phyloP scores from a whole-genome alignment of 2,329 filamentous ascomycete species.

The Didymella sp. region DNA sequence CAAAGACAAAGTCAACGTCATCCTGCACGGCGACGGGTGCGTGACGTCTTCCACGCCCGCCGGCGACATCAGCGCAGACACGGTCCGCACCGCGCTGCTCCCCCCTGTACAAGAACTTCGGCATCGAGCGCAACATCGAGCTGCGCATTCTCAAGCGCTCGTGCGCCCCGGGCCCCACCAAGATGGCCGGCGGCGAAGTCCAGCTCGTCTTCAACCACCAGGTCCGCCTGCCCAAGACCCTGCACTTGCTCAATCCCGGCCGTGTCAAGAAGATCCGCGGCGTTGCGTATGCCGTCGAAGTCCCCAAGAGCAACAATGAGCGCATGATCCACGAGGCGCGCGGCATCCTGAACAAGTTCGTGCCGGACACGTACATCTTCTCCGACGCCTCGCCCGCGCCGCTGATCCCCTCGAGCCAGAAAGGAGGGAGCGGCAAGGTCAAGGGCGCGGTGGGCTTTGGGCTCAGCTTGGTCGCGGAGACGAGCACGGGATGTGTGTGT shows the following conservation, averaged over 20 bases:
- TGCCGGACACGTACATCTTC: slow-evolving; percentile 89
- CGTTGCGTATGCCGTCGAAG: slow-evolving; percentile 91
- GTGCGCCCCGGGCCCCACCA: slow-evolving; percentile 70
- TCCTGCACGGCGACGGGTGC: slow-evolving; percentile 88
- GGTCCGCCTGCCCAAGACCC: slow-evolving; percentile 88
- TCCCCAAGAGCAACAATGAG: slow-evolving; percentile 90
- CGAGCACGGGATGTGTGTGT: slow-evolving; percentile 83
- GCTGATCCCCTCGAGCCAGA: slow-evolving; percentile 72
- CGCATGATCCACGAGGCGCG: slow-evolving; percentile 92
- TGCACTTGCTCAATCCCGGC: slow-evolving; percentile 85
- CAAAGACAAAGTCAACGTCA: slow-evolving; percentile 87
- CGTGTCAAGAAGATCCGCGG: slow-evolving; percentile 87
- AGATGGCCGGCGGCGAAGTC: slow-evolving; percentile 88
- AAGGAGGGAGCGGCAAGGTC: slow-evolving; percentile 60
- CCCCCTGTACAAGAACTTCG: slow-evolving; percentile 91
- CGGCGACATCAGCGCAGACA: slow-evolving; percentile 90
- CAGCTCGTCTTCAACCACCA: slow-evolving; percentile 93
- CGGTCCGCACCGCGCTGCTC: slow-evolving; percentile 88
- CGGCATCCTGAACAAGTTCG: slow-evolving; percentile 81
- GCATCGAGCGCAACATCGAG: slow-evolving; percentile 86
- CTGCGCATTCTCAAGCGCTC: slow-evolving; percentile 80
- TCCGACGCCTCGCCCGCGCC: slow-evolving; percentile 69
- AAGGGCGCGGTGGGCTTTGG: slow-evolving; percentile 89
- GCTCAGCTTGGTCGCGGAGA: slow-evolving; percentile 87
- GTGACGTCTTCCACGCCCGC: slow-evolving; percentile 85